A percentile compares a stretch with the other conserved stretches of the same genome.
phyloP scores from a whole-genome alignment of 345 rosid species.

The Iberis pinnata region DNA sequence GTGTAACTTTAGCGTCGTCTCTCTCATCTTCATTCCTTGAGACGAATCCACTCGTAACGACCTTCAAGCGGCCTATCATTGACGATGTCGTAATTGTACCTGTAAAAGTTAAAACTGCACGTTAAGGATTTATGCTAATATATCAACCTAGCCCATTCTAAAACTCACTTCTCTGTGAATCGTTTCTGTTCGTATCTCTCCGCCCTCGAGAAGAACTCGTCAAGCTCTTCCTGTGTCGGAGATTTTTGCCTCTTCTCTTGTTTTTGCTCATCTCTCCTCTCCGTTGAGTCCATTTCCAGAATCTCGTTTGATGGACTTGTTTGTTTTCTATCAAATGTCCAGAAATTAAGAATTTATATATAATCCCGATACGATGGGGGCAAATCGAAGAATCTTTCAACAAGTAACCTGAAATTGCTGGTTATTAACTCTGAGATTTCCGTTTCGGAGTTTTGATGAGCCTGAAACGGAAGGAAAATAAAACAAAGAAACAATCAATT shows the following conservation, averaged over 20 bases:
- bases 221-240: constrained; percentile 40
- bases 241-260: constrained; percentile 4
- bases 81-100: constrained; percentile 64
- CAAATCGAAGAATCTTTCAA: neutral
- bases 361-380: neutral
- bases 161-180: constrained; percentile 46
- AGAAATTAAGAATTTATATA: constrained; percentile 3
- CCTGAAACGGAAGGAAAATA: constrained; percentile 12
- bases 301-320: constrained; percentile 22
- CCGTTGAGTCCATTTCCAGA: constrained; percentile 27
- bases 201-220: constrained; percentile 36
- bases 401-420: constrained; percentile 23
- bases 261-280: neutral
- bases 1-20: constrained; percentile 20
- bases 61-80: constrained; percentile 62
- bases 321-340: neutral
- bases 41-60: constrained; percentile 54
- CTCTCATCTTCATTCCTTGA: constrained; percentile 19
- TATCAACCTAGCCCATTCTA: too few species aligned
- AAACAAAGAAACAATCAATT: neutral
- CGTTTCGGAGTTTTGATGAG: constrained; percentile 20
- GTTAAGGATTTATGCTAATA: neutral
- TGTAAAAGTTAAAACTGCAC: constrained; percentile 13
- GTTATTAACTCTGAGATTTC: constrained; percentile 21
- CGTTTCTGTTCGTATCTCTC: constrained; percentile 40